Conservation (phyloP, 2,329 filamentous ascomycete genomes). For the Phaeosphaeria sp. region DNA sequence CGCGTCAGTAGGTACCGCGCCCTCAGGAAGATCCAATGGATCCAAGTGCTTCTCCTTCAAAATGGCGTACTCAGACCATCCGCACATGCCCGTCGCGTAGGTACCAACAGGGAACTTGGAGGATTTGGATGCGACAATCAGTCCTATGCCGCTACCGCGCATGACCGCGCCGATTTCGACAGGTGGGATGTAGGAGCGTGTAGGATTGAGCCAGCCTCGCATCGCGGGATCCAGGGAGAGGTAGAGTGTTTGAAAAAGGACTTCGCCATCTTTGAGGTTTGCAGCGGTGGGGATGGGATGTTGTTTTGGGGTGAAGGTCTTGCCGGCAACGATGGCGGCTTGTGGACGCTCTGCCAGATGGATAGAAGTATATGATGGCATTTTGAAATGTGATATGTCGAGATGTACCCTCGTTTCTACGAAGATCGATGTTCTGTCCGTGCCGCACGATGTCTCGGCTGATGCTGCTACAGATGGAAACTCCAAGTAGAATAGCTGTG, state of each 20-base stretch:
- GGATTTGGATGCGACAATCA: constrained; percentile 68
- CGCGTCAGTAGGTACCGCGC: constrained; percentile 64
- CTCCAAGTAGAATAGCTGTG: background rate
- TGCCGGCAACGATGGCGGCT: constrained; percentile 66
- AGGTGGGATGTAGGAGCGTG: constrained; percentile 70
- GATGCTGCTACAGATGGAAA: background rate
- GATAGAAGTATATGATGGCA: constrained; percentile 56
- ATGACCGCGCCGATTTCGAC: constrained; percentile 73
- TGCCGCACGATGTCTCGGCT: background rate
- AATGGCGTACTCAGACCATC: constrained; percentile 73
- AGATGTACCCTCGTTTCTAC: background rate
- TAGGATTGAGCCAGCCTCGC: constrained; percentile 70
- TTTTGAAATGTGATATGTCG: constrained; percentile 11
- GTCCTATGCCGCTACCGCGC: constrained; percentile 68
- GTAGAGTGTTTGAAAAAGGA: constrained; percentile 67
- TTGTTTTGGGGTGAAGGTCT: constrained; percentile 67
- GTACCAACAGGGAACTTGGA: constrained; percentile 63
- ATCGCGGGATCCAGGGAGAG: constrained; percentile 78
- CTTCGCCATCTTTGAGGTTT: constrained; percentile 68
- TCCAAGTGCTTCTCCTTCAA: constrained; percentile 60
- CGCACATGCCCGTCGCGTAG: constrained; percentile 61
- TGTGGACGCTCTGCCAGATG: constrained; percentile 70
- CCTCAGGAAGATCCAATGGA: constrained; percentile 53
- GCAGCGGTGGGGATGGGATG: constrained; percentile 54
- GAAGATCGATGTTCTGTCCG: background rate